phyloP scores from a whole-genome alignment of 371 early-diverging fungal genomes.

The Mortierella sp. region DNA sequence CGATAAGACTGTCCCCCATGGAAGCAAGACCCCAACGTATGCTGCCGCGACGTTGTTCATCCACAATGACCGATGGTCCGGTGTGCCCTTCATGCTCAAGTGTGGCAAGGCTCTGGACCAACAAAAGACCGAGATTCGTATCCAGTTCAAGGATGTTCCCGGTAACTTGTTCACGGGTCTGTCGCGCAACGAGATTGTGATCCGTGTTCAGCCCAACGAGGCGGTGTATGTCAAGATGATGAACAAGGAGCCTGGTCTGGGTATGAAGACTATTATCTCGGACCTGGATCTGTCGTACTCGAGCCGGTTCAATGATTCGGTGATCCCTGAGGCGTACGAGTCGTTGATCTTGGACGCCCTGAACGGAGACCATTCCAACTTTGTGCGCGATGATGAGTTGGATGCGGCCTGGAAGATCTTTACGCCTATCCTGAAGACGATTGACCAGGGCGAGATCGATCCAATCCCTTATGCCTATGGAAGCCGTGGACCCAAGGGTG shows the following conservation, averaged over 20 bases:
- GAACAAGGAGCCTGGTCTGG: conserved; percentile 93
- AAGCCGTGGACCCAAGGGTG: conserved; percentile 87
- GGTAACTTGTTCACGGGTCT: conserved; percentile 79
- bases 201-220: conserved; percentile 96
- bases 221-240: conserved; percentile 98
- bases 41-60: conserved; percentile 90
- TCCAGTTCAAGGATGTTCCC: conserved; percentile 94
- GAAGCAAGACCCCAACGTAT: conserved; percentile 92
- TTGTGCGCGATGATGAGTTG: conserved; percentile 97
- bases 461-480: conserved; percentile 90
- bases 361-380: conserved; percentile 94
- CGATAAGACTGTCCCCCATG: conserved; percentile 87
- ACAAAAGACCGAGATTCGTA: conserved; percentile 93
- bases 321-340: conserved; percentile 98
- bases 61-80: conserved; percentile 96
- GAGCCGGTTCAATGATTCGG: conserved; percentile 83
- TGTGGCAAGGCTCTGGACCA: conserved; percentile 97
- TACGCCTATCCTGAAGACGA: conserved; percentile 93
- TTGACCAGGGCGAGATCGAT: conserved; percentile 79
- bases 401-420: conserved; percentile 98
- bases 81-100: conserved; percentile 97
- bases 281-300: conserved; percentile 95
- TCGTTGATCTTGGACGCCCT: conserved; percentile 92
- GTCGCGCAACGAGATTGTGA: conserved; percentile 95
- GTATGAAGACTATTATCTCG: conserved; percentile 77